Percentiles rank a stretch among this genome's conserved stretches.
These are phyloP conservation scores for Cinnamomum micranthum DNA, from an alignment of 164 flowering plant genomes.

Conservation along the genomic window DNA sequence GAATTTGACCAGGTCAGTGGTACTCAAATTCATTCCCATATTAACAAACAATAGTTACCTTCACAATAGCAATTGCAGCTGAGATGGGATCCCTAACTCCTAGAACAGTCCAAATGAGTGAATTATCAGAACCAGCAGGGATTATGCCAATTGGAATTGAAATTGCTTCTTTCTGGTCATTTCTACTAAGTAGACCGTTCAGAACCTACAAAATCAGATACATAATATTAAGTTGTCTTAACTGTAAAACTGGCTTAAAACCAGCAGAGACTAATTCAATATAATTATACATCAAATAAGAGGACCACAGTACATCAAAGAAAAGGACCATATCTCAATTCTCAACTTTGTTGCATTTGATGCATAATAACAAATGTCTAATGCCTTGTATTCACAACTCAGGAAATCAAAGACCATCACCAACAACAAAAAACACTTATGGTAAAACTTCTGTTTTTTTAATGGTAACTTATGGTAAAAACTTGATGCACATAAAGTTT, in stretches of 20 bases:
- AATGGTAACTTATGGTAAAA: too few species aligned
- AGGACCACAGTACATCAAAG: too few species aligned
- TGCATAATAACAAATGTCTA: too few species aligned
- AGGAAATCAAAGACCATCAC: too few species aligned
- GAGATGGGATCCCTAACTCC: slow-evolving; percentile 96
- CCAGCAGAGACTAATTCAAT: not conserved
- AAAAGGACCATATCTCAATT: too few species aligned
- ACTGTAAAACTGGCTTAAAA: not conserved
- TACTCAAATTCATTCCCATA: not conserved
- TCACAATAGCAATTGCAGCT: slow-evolving; percentile 95
- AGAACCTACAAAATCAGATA: slow-evolving; percentile 61
- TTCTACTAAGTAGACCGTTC: slow-evolving; percentile 85
- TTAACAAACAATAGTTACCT: slow-evolving; percentile 40
- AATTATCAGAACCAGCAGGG: slow-evolving; percentile 99
- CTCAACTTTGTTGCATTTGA: too few species aligned
- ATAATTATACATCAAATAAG: too few species aligned
- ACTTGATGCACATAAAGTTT: too few species aligned
- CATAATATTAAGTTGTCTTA: not conserved
- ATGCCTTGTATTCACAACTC: too few species aligned
- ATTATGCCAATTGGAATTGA: slow-evolving; percentile 97
- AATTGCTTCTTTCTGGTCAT: slow-evolving; percentile 92
- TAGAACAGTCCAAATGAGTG: slow-evolving; percentile 96
- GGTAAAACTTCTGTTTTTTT: too few species aligned
- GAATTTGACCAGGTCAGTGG: not conserved
- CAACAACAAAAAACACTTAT: too few species aligned